A percentile compares a stretch with the other conserved stretches of the same genome.
phyloP scores from a whole-genome alignment of 352 stramenopile species.

The Phytophthora gonapodyides region DNA sequence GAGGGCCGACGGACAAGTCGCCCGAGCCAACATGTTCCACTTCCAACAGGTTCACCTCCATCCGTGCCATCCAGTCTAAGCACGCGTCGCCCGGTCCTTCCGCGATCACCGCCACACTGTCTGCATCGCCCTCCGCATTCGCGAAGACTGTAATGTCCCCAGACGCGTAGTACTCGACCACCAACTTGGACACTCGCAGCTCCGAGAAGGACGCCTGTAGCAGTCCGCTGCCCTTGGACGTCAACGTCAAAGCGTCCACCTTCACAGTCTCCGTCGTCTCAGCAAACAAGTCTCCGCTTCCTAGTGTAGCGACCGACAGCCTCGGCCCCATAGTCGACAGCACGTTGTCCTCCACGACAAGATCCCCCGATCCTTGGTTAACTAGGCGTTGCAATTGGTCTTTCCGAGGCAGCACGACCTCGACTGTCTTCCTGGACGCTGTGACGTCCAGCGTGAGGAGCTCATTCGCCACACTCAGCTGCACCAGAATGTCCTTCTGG shows the following conservation, averaged over 20 bases:
- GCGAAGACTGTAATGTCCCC: constrained; percentile 19
- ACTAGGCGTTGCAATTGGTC: constrained; percentile 25
- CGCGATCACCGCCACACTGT: constrained; percentile 16
- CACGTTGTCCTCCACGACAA: constrained; percentile 24
- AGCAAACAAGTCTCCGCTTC: constrained; percentile 22
- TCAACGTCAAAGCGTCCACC: constrained; percentile 26
- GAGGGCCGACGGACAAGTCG: constrained; percentile 19
- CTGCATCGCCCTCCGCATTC: constrained; percentile 5
- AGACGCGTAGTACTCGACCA: constrained; percentile 17
- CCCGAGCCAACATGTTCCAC: constrained; percentile 26
- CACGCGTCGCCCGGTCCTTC: constrained; percentile 27
- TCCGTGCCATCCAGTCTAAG: constrained; percentile 8
- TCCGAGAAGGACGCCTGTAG: constrained; percentile 21
- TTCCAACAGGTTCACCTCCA: constrained; percentile 13
- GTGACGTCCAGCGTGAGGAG: constrained; percentile 29
- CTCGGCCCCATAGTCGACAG: constrained; percentile 13
- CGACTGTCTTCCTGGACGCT: constrained; percentile 20
- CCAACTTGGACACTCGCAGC: constrained; percentile 19
- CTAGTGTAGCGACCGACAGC: constrained; percentile 20
- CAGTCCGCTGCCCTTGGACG: constrained; percentile 23
- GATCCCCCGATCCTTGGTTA: constrained; percentile 15
- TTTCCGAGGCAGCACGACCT: constrained; percentile 27
- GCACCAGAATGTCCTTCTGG: constrained; percentile 19
- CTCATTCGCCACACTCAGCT: constrained; percentile 11
- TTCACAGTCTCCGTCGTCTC: constrained; percentile 14